Percentiles rank a stretch among this genome's conserved stretches.
These are phyloP conservation scores for Solanum aculeatissimum DNA, from an alignment of 305 asterid species.

Conservation along the genomic window DNA sequence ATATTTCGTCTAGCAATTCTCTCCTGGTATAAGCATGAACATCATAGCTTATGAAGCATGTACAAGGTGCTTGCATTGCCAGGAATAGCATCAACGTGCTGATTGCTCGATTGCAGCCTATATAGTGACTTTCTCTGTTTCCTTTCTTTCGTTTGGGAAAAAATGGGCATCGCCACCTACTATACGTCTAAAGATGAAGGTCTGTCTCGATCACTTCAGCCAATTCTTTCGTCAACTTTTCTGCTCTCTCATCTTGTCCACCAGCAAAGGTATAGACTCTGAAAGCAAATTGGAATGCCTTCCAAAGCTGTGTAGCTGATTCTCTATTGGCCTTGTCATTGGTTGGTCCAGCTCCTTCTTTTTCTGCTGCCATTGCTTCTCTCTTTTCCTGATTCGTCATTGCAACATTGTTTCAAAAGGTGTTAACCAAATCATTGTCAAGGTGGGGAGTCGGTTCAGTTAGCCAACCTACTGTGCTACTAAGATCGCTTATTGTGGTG, in stretches of 20 bases:
- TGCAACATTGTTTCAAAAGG: neutral
- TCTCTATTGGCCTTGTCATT: conserved; percentile 24
- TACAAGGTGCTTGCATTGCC: neutral
- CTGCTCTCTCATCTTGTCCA: conserved; percentile 91
- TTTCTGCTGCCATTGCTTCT: conserved; percentile 26
- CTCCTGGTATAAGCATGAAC: conserved; percentile 7
- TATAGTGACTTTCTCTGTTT: neutral
- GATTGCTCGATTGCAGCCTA: neutral
- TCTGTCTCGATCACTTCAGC: conserved; percentile 67
- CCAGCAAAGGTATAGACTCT: conserved; percentile 84
- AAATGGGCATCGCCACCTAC: neutral
- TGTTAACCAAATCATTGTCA: neutral
- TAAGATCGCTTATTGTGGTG: neutral
- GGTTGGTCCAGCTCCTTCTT: conserved; percentile 6
- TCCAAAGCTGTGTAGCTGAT: conserved; percentile 60
- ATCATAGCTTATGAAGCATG: neutral
- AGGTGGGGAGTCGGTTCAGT: too few species aligned
- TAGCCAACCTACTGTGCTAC: too few species aligned
- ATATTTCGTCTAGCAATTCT: neutral
- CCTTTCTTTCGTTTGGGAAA: neutral
- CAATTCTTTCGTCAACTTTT: conserved; percentile 61
- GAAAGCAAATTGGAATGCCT: conserved; percentile 86
- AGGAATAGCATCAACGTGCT: neutral
- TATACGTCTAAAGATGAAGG: conserved; percentile 9
- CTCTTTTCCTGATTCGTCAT: conserved; percentile 43